Evolutionary conservation across 1,139 yeast species (phyloP), one percentile per base, ranked within the genome.

Genomic region (Lodderomyces oxycetoniae): DNA sequence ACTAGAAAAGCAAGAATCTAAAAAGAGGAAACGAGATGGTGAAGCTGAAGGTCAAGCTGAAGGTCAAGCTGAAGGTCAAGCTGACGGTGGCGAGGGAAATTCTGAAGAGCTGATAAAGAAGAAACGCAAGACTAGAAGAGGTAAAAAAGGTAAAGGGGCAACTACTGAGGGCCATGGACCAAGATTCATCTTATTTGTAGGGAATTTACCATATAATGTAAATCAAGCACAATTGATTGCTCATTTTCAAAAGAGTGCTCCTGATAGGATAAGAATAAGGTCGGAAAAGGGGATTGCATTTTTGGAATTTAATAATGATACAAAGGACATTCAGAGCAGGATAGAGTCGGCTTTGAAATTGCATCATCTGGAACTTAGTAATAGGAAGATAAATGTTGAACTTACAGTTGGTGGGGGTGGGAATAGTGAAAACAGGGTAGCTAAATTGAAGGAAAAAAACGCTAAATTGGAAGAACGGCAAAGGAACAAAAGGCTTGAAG

Each of bases 341-440:
- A 82, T 85, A 80, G 94, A 87, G 49, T 69, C 77, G 35, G 96
- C 95, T 1, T 67, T 89, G 47, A 69, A 81, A 43, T 71, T 85
- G 69, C 96, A 91, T 57, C 95, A 86, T 56, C 69, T 89, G 4
- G 52, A 65, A 11, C 56, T 89, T 40, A 71, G 76, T 41, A 70
- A 74, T 36, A 71, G 96, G 44, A 84, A 79, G 54, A 87, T 91
- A 51, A 91, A 91, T 52, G 97, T 91, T 22, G 98, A 91, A 59
- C 71, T 91, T 49, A 91, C 97, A 2, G 98, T 87, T 31, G 98
- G 98, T 34, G 98, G 98, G 31, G 98, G 98, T 29, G 98, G 98
- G 33, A 89, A 89, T 57, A 79, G 94, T 5, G 69, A 71, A 37
- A 69, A 65, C 26, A 69, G 98, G 47, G 53, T 76, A 38, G 72